These are phyloP conservation scores for Fusarium oligoseptatum DNA, from an alignment of 2,329 filamentous ascomycete genomes.

Conservation along the genomic window DNA sequence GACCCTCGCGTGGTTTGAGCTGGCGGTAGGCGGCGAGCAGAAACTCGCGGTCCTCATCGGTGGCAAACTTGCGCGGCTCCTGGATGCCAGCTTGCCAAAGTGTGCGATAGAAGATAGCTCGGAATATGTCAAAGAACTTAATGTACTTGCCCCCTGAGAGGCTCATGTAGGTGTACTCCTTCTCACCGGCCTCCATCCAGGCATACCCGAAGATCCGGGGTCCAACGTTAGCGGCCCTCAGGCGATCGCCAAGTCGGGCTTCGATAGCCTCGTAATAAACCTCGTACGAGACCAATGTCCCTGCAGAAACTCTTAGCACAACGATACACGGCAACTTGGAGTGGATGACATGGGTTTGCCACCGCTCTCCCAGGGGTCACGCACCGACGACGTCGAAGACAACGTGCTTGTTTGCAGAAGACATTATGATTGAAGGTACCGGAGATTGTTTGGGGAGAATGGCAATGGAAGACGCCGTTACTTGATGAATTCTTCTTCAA, in stretches of 20 bases:
- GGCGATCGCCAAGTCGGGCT: neutral
- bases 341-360: too few relatives aligned
- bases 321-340: neutral
- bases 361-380: neutral
- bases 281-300: neutral
- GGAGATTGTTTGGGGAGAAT: neutral
- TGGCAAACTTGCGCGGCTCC: conserved; percentile 57
- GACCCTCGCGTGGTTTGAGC: conserved; percentile 15
- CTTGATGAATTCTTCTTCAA: neutral
- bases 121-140: conserved; percentile 55
- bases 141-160: conserved; percentile 17
- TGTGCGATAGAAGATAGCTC: conserved; percentile 63
- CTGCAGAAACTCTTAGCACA: neutral
- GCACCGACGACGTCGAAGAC: neutral
- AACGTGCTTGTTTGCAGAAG: neutral
- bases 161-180: neutral
- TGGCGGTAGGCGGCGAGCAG: conserved; percentile 47
- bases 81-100: conserved; percentile 59
- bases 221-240: neutral
- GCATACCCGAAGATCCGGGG: neutral
- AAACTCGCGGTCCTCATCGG: conserved; percentile 56
- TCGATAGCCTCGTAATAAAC: neutral
- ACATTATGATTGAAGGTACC: neutral
- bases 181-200: neutral
- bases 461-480: neutral